Conservation (phyloP, 2,329 filamentous ascomycete species). For the Talaromyces sp. region DNA sequence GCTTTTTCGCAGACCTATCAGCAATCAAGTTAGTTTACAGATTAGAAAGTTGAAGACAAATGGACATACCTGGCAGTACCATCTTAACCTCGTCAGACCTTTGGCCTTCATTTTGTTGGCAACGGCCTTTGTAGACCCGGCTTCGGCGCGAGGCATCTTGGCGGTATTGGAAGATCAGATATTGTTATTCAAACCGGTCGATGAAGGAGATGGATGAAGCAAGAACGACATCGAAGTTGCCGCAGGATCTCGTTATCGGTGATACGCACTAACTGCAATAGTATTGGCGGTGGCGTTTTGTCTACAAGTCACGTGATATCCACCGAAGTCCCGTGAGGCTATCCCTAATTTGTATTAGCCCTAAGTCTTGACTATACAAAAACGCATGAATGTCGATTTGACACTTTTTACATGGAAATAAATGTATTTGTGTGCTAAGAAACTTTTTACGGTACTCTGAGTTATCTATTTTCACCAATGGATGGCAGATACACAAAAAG, state of each 20-base stretch:
- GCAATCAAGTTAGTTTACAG: conserved; percentile 21
- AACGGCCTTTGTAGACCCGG: conserved; percentile 83
- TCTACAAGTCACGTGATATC: background rate
- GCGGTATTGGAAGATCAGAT: background rate
- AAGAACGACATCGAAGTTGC: background rate
- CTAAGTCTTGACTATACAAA: too few species aligned
- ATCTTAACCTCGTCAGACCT: conserved; percentile 69
- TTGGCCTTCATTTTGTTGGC: conserved; percentile 81
- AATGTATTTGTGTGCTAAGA: too few species aligned
- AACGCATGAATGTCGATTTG: too few species aligned
- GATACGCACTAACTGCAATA: background rate
- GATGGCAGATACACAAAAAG: too few species aligned
- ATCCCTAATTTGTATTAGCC: too few species aligned
- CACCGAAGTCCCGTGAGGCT: too few species aligned
- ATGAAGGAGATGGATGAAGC: too few species aligned
- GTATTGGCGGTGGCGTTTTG: background rate
- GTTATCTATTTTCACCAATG: too few species aligned
- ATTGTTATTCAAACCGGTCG: too few species aligned
- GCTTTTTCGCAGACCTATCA: conserved; percentile 58
- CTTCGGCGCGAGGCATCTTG: conserved; percentile 86
- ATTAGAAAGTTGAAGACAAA: background rate
- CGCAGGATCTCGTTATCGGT: background rate
- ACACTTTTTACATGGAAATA: too few species aligned
- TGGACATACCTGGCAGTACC: conserved; percentile 64
- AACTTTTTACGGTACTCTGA: too few species aligned